A percentile compares a stretch with the other conserved stretches of the same genome.
Conservation (phyloP, 2,329 filamentous ascomycete genomes). For the Xylogone sp. region DNA sequence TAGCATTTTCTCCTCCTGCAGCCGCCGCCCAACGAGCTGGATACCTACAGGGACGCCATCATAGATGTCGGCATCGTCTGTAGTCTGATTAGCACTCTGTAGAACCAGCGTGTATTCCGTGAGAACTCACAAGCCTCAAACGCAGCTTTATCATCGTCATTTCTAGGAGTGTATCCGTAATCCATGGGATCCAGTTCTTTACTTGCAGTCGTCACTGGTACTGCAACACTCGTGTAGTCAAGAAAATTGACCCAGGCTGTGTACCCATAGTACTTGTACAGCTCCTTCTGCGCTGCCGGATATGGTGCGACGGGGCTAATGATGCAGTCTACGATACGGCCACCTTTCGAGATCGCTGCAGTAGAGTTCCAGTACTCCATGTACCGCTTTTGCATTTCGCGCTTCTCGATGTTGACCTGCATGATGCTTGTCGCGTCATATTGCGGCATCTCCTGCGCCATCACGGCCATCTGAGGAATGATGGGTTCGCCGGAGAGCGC, state of each 20-base stretch:
- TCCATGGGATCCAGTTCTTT: slow-evolving; percentile 43
- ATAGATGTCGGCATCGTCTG: slow-evolving; percentile 45
- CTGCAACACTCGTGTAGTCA: slow-evolving; percentile 50
- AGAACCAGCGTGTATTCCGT: too few species aligned
- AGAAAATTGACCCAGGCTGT: slow-evolving; percentile 45
- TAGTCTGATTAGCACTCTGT: too few species aligned
- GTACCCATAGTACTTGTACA: slow-evolving; percentile 42
- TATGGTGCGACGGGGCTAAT: slow-evolving; percentile 48
- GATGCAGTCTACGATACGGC: slow-evolving; percentile 50
- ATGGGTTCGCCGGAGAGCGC: too few species aligned
- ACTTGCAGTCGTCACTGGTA: slow-evolving; percentile 53
- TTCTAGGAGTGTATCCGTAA: slow-evolving; percentile 31
- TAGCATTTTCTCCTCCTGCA: slow-evolving; percentile 48
- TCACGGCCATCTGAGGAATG: too few species aligned
- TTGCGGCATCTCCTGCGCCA: too few species aligned
- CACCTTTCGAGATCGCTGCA: slow-evolving; percentile 13
- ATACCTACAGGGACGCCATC: slow-evolving; percentile 43
- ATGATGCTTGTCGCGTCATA: slow-evolving; percentile 27
- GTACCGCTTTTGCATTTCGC: slow-evolving; percentile 55
- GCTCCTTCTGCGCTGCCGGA: slow-evolving; percentile 41
- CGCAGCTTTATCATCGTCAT: slow-evolving; percentile 34
- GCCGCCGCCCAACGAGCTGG: slow-evolving; percentile 44
- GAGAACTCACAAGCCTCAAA: slow-evolving; percentile 43
- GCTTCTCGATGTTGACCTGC: slow-evolving; percentile 46
- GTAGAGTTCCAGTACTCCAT: slow-evolving; percentile 45